A percentile compares a stretch with the other conserved stretches of the same genome.
Conservation (phyloP, 2,329 filamentous ascomycete genomes). For the Monosporascus cannonballus region DNA sequence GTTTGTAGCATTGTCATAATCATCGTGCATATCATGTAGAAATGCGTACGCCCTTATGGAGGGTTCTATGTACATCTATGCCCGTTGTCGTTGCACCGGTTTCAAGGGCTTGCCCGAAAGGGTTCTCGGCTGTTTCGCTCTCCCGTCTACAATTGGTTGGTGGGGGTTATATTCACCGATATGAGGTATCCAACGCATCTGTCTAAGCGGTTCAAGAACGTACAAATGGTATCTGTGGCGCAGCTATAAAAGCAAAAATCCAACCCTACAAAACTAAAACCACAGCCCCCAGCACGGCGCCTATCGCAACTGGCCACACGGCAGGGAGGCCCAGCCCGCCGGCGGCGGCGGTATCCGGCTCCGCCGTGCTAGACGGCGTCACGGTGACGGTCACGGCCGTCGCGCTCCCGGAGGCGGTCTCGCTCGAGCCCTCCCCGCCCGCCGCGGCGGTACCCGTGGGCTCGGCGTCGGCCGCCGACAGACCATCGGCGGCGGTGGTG, state of each 20-base stretch:
- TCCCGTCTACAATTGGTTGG: too few relatives aligned
- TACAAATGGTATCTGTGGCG: too few relatives aligned
- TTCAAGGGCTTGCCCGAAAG: too few relatives aligned
- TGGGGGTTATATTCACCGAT: too few relatives aligned
- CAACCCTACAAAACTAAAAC: not conserved
- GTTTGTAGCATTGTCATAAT: too few relatives aligned
- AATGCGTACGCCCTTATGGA: too few relatives aligned
- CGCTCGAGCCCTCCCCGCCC: not conserved
- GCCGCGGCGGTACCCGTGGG: not conserved
- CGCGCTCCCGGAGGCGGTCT: not conserved
- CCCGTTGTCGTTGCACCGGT: too few relatives aligned
- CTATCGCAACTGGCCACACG: not conserved
- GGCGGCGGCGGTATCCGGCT: not conserved
- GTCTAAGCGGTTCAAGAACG: too few relatives aligned
- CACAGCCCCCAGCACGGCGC: not conserved
- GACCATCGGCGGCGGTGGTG: not conserved
- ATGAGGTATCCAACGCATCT: too few relatives aligned
- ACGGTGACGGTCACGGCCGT: slow-evolving; percentile 5
- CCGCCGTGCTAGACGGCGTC: not conserved
- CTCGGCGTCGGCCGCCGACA: not conserved
- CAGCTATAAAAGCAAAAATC: not conserved
- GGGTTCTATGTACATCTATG: too few relatives aligned
- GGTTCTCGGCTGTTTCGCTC: too few relatives aligned
- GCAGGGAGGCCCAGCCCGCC: not conserved
- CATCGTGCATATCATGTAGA: too few relatives aligned